A percentile compares a stretch with the other conserved stretches of the same genome.
These are phyloP conservation scores for Fusarium setosum DNA, from an alignment of 2,329 filamentous ascomycete genomes.

Conservation along the genomic window DNA sequence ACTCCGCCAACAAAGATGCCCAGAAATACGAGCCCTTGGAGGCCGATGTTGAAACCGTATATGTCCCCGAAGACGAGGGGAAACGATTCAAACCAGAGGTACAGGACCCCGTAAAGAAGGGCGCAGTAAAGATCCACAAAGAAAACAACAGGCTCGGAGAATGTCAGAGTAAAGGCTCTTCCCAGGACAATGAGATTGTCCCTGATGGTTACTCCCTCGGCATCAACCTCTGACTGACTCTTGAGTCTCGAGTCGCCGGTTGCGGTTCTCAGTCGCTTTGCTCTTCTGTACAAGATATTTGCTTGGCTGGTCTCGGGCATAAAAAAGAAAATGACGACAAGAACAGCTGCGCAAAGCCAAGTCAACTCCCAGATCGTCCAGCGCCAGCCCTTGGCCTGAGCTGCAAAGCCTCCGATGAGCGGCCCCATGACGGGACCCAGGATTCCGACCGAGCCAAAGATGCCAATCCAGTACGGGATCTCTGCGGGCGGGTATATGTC, in stretches of 20 bases:
- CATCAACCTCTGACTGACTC: slow-evolving; percentile 6
- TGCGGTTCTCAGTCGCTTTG: slow-evolving; percentile 20
- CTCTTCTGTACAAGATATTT: slow-evolving; percentile 37
- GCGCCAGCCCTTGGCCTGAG: slow-evolving; percentile 28
- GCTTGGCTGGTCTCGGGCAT: slow-evolving; percentile 39
- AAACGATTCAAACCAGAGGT: slow-evolving; percentile 49
- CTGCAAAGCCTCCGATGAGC: slow-evolving; percentile 12
- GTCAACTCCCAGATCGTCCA: slow-evolving; percentile 42
- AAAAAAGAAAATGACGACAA: slow-evolving; percentile 37
- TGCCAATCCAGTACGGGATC: slow-evolving; percentile 7
- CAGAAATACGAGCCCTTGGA: slow-evolving; percentile 57
- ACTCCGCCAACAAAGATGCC: slow-evolving; percentile 22
- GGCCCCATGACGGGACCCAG: slow-evolving; percentile 20
- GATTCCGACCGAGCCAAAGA: slow-evolving; percentile 2
- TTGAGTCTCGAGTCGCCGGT: slow-evolving; percentile 22
- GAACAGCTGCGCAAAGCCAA: slow-evolving; percentile 28
- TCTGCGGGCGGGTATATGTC: slow-evolving; percentile 14
- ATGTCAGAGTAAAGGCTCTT: slow-evolving; percentile 49
- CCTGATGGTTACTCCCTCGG: slow-evolving; percentile 21
- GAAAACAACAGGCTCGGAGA: slow-evolving; percentile 56
- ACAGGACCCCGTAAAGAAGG: slow-evolving; percentile 55
- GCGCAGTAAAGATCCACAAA: slow-evolving; percentile 55
- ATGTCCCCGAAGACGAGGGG: slow-evolving; percentile 33
- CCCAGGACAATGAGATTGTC: slow-evolving; percentile 47
- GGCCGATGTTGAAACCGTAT: slow-evolving; percentile 62